A percentile compares a stretch with the other conserved stretches of the same genome.
These are phyloP conservation scores for Lophium mytilinum DNA, from an alignment of 495 filamentous ascomycete genomes.

Conservation along the genomic window DNA sequence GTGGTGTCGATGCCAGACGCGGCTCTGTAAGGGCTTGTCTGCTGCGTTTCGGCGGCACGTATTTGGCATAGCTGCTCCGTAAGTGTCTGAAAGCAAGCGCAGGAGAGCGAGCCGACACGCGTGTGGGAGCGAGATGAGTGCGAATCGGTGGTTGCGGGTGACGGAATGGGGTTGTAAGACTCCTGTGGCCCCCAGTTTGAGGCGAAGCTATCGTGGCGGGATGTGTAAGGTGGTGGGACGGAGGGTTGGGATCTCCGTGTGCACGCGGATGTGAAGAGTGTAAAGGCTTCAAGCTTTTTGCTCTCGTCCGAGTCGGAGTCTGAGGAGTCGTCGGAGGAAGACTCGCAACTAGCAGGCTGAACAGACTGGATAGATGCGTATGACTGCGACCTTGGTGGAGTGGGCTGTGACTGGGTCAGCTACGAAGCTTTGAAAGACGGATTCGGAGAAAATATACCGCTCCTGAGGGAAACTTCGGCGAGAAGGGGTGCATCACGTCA, in stretches of 20 bases:
- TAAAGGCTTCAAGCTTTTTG: not conserved
- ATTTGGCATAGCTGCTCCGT: slow-evolving; percentile 1
- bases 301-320: not conserved
- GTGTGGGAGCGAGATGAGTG: not conserved
- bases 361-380: too few relatives aligned
- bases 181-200: not conserved
- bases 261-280: not conserved
- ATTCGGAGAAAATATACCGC: too few relatives aligned
- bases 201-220: not conserved
- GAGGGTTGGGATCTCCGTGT: not conserved
- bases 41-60: not conserved
- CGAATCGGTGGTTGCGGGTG: not conserved
- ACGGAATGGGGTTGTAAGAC: not conserved
- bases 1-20: not conserved
- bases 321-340: not conserved
- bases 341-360: not conserved
- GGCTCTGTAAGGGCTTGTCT: not conserved
- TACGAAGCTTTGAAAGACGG: too few relatives aligned
- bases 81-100: not conserved
- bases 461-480: too few relatives aligned
- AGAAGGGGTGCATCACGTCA: not conserved
- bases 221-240: not conserved
- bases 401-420: too few relatives aligned
- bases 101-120: not conserved
- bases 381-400: too few relatives aligned